These are phyloP conservation scores for Kwoniella europaea DNA, from an alignment of 768 basidiomycete species.

Conservation along the genomic window DNA sequence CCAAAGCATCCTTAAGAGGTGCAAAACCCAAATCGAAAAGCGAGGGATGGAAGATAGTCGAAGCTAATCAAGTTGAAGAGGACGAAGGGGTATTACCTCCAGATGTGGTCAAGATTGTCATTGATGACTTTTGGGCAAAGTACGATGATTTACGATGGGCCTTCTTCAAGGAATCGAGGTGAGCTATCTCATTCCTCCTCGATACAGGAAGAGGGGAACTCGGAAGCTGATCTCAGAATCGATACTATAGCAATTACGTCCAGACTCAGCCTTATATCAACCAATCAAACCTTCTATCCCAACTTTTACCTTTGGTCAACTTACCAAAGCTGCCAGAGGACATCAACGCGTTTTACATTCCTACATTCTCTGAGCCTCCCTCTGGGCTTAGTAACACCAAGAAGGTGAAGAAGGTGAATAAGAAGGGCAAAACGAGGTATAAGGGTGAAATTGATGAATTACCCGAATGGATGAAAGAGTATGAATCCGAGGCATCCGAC, in stretches of 20 bases:
- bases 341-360: constrained; percentile 55
- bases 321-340: constrained; percentile 50
- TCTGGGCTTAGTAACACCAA: constrained; percentile 1
- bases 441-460: constrained; percentile 35
- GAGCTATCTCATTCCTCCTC: constrained; percentile 12
- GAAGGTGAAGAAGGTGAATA: constrained; percentile 5
- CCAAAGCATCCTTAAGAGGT: constrained; percentile 47
- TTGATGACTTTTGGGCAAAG: constrained; percentile 53
- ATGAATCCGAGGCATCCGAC: constrained; percentile 46
- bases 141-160: constrained; percentile 57
- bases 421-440: constrained; percentile 31
- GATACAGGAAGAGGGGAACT: not conserved
- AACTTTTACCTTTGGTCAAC: constrained; percentile 52
- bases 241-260: constrained; percentile 11
- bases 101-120: constrained; percentile 48
- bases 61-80: constrained; percentile 46
- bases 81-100: constrained; percentile 43
- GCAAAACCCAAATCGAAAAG: constrained; percentile 19
- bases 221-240: not conserved
- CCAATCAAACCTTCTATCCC: constrained; percentile 39
- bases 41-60: constrained; percentile 33
- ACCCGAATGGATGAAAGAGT: constrained; percentile 55
- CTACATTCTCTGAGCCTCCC: constrained; percentile 40
- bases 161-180: constrained; percentile 56
- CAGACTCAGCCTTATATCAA: constrained; percentile 23